These are phyloP conservation scores for Oryza brachyantha DNA, from an alignment of 176 grass and related monocot genomes.

Conservation along the genomic window DNA sequence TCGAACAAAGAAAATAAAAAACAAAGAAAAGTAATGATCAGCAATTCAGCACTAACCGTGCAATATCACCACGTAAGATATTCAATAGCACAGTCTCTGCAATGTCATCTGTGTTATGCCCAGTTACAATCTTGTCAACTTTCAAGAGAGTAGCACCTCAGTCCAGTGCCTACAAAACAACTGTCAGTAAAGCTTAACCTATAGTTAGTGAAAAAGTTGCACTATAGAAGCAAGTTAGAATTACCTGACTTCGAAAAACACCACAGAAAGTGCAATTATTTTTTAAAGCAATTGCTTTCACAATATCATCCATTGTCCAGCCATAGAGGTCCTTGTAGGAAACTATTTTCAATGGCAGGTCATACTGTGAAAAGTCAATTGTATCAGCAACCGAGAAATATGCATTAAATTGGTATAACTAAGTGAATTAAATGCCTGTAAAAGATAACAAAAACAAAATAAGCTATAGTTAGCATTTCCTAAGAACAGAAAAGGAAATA, in stretches of 20 bases:
- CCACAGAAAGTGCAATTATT: constrained; percentile 97
- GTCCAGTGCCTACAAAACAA: constrained; percentile 62
- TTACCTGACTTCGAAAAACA: constrained; percentile 92
- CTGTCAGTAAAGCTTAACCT: not conserved
- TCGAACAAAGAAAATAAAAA: not conserved
- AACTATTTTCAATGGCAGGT: constrained; percentile 85
- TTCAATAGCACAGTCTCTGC: constrained; percentile 93
- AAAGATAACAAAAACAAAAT: not conserved
- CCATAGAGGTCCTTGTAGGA: constrained; percentile 96
- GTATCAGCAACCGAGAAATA: not conserved
- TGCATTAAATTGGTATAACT: constrained; percentile 2
- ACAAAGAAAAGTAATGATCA: constrained; percentile 22
- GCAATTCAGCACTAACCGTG: constrained; percentile 55
- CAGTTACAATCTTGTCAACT: constrained; percentile 93
- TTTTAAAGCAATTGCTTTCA: constrained; percentile 87
- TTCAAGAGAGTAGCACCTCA: constrained; percentile 88
- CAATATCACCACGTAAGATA: constrained; percentile 98
- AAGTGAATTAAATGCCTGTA: not conserved
- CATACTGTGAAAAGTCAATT: constrained; percentile 56
- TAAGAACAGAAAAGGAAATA: too few relatives aligned
- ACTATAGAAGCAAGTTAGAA: constrained; percentile 7
- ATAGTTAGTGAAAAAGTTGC: not conserved
- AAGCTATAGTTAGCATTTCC: too few relatives aligned
- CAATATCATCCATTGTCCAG: constrained; percentile 99
- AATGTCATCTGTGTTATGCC: constrained; percentile 99